These are phyloP conservation scores for Gymnopilus dilepis DNA, from an alignment of 768 basidiomycete genomes.

Conservation along the genomic window DNA sequence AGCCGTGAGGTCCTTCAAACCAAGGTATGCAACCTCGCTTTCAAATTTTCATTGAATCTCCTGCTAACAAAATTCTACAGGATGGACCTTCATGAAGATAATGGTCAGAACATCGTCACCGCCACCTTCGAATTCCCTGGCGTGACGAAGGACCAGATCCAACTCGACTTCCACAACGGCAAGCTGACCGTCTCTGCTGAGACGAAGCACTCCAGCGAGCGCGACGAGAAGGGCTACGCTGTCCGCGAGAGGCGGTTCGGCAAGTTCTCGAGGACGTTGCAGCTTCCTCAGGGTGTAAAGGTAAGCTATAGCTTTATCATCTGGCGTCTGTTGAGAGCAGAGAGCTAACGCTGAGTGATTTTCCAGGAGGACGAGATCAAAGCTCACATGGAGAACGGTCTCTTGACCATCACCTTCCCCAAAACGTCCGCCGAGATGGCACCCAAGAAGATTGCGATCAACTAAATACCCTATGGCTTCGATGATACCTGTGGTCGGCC, in stretches of 20 bases:
- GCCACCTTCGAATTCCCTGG: slow-evolving; percentile 64
- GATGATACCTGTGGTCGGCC: not conserved
- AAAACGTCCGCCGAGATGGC: not conserved
- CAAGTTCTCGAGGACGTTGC: slow-evolving; percentile 47
- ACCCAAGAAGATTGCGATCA: not conserved
- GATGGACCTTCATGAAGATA: slow-evolving; percentile 58
- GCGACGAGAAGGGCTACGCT: slow-evolving; percentile 40
- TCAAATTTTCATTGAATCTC: not conserved
- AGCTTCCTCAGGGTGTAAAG: slow-evolving; percentile 56
- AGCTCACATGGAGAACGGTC: not conserved
- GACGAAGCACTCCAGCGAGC: slow-evolving; percentile 34
- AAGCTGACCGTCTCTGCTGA: slow-evolving; percentile 57
- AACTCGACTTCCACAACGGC: slow-evolving; percentile 53
- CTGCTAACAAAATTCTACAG: slow-evolving; percentile 30
- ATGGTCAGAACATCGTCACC: slow-evolving; percentile 49
- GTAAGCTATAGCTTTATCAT: slow-evolving; percentile 36
- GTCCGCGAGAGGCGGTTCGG: slow-evolving; percentile 55
- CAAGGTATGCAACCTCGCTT: slow-evolving; percentile 27
- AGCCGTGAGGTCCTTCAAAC: slow-evolving; percentile 28
- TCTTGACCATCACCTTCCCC: slow-evolving; percentile 4
- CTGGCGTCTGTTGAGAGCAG: not conserved
- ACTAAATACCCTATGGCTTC: not conserved
- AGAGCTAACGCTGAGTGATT: not conserved
- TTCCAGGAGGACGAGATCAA: slow-evolving; percentile 3
- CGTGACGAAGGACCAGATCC: slow-evolving; percentile 52